phyloP scores from a whole-genome alignment of 345 rosid genomes.

The Populus simonii region DNA sequence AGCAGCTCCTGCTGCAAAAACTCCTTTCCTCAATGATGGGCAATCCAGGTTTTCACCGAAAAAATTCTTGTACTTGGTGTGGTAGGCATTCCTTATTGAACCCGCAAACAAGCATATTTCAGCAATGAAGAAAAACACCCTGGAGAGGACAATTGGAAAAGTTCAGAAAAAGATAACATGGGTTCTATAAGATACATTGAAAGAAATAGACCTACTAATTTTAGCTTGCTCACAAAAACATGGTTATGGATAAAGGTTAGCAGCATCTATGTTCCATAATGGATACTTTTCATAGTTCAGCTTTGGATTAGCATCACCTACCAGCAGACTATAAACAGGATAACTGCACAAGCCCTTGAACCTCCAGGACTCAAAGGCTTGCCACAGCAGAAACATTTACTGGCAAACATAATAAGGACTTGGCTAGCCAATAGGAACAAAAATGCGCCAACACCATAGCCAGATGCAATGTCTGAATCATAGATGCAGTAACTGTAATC shows the following conservation, averaged over 20 bases:
- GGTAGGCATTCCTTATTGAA: conserved; percentile 88
- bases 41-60: conserved; percentile 66
- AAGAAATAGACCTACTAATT: neutral
- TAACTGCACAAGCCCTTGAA: conserved; percentile 77
- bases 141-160: neutral
- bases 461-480: conserved; percentile 83
- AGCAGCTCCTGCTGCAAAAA: conserved; percentile 89
- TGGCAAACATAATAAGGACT: conserved; percentile 77
- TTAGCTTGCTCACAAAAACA: neutral
- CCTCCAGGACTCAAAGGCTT: conserved; percentile 75
- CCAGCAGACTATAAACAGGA: conserved; percentile 90
- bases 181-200: neutral
- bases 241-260: neutral
- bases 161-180: neutral
- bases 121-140: conserved; percentile 62
- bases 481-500: conserved; percentile 60
- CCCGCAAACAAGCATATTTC: conserved; percentile 88
- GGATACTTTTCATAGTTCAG: neutral
- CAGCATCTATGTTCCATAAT: neutral
- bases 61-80: conserved; percentile 79
- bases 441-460: conserved; percentile 83
- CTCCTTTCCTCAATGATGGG: conserved; percentile 83
- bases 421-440: conserved; percentile 70
- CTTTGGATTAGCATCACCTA: conserved; percentile 22
- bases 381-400: conserved; percentile 92